phyloP scores from a whole-genome alignment of 306 rosid species.

The Begonia loranthoides region DNA sequence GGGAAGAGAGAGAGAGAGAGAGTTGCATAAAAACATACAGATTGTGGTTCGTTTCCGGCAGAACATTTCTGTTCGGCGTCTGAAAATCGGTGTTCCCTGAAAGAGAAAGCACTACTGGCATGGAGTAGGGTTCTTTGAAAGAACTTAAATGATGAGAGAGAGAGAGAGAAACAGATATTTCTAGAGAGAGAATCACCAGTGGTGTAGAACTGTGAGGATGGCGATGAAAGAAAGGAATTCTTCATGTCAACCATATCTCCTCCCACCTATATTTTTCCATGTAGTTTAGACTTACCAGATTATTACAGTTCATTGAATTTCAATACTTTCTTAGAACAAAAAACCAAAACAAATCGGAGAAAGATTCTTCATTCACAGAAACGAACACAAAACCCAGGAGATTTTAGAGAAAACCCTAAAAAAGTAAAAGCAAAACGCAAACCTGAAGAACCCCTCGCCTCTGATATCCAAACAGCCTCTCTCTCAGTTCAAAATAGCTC shows the following conservation, averaged over 20 bases:
- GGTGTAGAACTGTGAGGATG: slow-evolving; percentile 16
- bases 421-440: too few species aligned
- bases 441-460: too few species aligned
- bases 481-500: too few species aligned
- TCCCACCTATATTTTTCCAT: neutral
- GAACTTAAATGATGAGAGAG: neutral
- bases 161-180: neutral
- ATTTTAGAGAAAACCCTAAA: too few species aligned
- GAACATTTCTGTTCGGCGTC: slow-evolving; percentile 16
- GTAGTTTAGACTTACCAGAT: too few species aligned
- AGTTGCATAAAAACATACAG: slow-evolving; percentile 16
- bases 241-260: slow-evolving; percentile 18
- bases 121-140: neutral
- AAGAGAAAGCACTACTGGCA: slow-evolving; percentile 1
- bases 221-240: slow-evolving; percentile 26
- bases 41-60: slow-evolving; percentile 20
- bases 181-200: slow-evolving; percentile 18
- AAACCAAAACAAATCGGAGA: too few species aligned
- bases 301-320: too few species aligned
- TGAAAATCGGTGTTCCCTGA: slow-evolving; percentile 32
- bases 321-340: too few species aligned
- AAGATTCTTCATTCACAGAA: too few species aligned
- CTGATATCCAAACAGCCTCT: too few species aligned
- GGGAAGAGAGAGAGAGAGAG: neutral
- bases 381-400: too few species aligned